A percentile compares a stretch with the other conserved stretches of the same genome.
These are phyloP conservation scores for Spiraea crenata DNA, from an alignment of 331 rosid species.

Conservation along the genomic window DNA sequence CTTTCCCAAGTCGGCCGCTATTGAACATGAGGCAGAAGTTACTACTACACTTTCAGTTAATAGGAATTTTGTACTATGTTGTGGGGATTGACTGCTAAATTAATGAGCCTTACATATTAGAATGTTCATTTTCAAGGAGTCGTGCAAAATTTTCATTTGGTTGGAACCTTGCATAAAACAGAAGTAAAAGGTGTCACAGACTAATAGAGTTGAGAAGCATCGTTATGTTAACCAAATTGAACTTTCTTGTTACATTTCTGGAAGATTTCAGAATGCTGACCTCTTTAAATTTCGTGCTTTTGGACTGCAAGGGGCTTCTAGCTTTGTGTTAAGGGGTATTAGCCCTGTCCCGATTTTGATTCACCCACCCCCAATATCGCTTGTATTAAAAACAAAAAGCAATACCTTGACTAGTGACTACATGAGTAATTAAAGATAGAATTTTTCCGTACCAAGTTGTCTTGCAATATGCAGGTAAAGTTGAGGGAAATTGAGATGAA, in stretches of 20 bases:
- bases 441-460: background rate
- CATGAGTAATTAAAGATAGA: background rate
- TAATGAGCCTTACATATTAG: background rate
- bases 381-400: background rate
- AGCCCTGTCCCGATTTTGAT: no score
- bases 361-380: no score
- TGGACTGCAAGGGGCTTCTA: no score
- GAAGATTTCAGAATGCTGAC: no score
- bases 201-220: background rate
- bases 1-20: background rate
- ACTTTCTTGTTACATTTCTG: no score
- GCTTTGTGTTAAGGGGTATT: no score
- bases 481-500: background rate
- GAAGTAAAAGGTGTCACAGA: background rate
- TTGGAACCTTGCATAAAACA: background rate
- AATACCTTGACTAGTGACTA: background rate
- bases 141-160: background rate
- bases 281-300: no score
- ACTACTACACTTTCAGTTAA: background rate
- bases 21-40: background rate
- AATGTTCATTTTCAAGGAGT: background rate
- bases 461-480: background rate
- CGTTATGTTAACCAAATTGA: background rate
- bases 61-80: background rate
- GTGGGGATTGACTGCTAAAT: background rate